These are phyloP conservation scores for Dispira parvispora DNA, from an alignment of 192 early-diverging fungal species.

Conservation along the genomic window DNA sequence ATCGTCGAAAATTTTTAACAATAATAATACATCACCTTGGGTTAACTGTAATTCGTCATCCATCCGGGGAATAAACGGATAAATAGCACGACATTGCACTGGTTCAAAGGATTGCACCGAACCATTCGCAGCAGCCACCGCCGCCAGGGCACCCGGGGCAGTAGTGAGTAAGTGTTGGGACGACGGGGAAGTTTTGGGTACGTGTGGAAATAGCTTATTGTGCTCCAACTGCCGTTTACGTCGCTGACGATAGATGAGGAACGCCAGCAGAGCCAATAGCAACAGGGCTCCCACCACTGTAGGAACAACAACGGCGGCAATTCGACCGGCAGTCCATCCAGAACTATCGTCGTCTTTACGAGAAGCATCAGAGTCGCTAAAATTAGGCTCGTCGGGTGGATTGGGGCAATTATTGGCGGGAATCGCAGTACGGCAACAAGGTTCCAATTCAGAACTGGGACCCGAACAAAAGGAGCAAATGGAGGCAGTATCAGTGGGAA, in stretches of 20 bases:
- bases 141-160: neutral
- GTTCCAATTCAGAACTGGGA: neutral
- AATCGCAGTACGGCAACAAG: neutral
- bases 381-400: too few species aligned
- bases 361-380: too few species aligned
- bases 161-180: neutral
- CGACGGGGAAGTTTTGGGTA: too few species aligned
- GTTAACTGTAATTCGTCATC: slow-evolving; percentile 44
- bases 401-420: neutral
- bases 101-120: slow-evolving; percentile 3
- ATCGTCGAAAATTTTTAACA: slow-evolving; percentile 47
- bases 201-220: too few species aligned
- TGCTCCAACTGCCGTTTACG: neutral
- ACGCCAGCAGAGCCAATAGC: slow-evolving; percentile 5
- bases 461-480: slow-evolving; percentile 3
- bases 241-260: neutral
- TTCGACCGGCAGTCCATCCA: too few species aligned
- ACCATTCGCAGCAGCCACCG: neutral
- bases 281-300: neutral
- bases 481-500: neutral
- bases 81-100: slow-evolving; percentile 14
- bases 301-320: slow-evolving; percentile 6
- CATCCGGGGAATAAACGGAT: slow-evolving; percentile 38
- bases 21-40: slow-evolving; percentile 38
- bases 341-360: neutral